Evolutionary conservation across 2,329 filamentous ascomycete species (phyloP).

Genomic region (Grosmannia penicillata): DNA sequence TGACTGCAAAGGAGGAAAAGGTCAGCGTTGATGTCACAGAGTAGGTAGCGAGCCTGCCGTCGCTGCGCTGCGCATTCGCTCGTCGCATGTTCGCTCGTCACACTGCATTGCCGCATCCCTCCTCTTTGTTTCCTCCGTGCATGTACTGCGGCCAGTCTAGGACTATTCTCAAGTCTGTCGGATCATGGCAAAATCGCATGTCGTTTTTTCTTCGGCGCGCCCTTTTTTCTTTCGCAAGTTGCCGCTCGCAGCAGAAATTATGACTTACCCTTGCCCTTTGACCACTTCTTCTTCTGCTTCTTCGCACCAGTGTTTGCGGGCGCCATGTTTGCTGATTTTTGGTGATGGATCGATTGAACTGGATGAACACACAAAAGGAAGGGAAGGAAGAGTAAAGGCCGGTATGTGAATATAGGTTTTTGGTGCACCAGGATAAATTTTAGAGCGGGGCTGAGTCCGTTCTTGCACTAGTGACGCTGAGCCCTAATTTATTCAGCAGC

Average conservation of each 20-base stretch:
- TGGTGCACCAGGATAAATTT: slow-evolving; percentile 11
- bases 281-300: slow-evolving; percentile 77
- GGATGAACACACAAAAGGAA: slow-evolving; percentile 6
- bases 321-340: slow-evolving; percentile 23
- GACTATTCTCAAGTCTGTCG: no score
- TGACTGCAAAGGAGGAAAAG: slow-evolving; percentile 40
- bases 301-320: slow-evolving; percentile 48
- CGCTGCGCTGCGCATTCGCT: no score
- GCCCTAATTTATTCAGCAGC: slow-evolving; percentile 6
- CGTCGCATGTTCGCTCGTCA: no score
- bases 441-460: slow-evolving; percentile 2
- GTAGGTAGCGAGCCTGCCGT: neutral
- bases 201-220: neutral
- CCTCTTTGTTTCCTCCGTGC: no score
- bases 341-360: slow-evolving; percentile 15
- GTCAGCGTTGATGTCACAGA: neutral
- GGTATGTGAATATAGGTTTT: slow-evolving; percentile 4
- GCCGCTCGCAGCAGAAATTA: no score
- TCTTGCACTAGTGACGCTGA: slow-evolving; percentile 1
- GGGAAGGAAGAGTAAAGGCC: slow-evolving; percentile 3
- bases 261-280: slow-evolving; percentile 53
- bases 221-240: neutral
- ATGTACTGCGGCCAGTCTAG: no score
- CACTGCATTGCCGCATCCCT: no score
- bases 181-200: no score